Base-by-base conservation (phyloP, 1,284 basidiomycete species). In the Leccinum colubrinum region DNA sequence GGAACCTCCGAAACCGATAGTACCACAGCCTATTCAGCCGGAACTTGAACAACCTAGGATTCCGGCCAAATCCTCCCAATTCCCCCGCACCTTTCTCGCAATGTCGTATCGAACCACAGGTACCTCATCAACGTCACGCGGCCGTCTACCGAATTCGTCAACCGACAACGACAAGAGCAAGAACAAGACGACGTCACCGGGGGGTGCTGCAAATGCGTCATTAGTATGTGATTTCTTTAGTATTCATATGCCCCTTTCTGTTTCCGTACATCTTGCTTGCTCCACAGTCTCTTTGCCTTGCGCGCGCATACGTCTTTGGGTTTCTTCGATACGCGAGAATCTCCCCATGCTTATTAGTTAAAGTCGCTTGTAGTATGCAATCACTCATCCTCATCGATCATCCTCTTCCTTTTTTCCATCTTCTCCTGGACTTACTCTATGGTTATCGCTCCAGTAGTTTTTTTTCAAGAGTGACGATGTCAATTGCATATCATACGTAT, bases 11-110 rank as follows among this genome's bases (percentile, higher is more conserved):
- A 46, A 43, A 55, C 43, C 53, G 15, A 37, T 55, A 60, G 25
- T 25, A 25, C 57, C 33, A 22, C 58, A 55, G 6, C 63, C 63
- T 53, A 66, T 72, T 53, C 60, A 70, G 30, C 62, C 63, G 51
- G 64, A 65, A 62, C 25, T 25, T 25, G 25, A 25, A 25, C 58
- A 66, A 60, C 62, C 65, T 58, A 59, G 25, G 25, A 25, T 25
- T 68, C 59, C 64, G 72, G 17, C 63, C 62, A 58, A 63, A 76
- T 55, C 73, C 76, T 27, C 78, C 80, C 22, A 76, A 79, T n/a
- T 84, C 84, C 39, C 83, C 86, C 1, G 77, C 80, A 50, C 88
- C 88, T 6, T 89, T 89, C 65, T 72, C 86, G 15, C 80, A 82
- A 20, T 88, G 71, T 62, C 65, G 59, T 58, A 25, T 55, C 3